Percentiles rank a stretch among this genome's conserved stretches.
Evolutionary conservation across 129 eudicot species (phyloP).

Genomic region (Escallonia herrerae): DNA sequence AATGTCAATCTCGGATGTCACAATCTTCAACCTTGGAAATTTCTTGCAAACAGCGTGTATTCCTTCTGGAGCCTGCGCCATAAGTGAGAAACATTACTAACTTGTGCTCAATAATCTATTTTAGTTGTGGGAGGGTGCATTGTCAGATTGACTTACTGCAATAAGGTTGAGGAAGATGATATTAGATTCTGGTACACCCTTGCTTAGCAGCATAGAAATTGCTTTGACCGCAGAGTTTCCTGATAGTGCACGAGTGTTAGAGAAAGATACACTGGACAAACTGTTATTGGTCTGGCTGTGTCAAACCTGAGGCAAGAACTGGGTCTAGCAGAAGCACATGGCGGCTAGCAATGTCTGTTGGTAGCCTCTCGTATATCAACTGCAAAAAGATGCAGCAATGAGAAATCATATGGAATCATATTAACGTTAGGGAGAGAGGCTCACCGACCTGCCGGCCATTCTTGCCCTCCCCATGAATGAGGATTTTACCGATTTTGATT

Average conservation of each 20-base stretch:
- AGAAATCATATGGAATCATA: constrained; percentile 12
- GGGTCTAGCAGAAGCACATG: constrained; percentile 88
- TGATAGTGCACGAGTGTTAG: constrained; percentile 15
- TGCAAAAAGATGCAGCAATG: constrained; percentile 18
- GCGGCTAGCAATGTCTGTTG: constrained; percentile 76
- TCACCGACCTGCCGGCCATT: constrained; percentile 52
- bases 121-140: not conserved
- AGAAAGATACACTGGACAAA: not conserved
- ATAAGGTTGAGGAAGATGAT: constrained; percentile 85
- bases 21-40: constrained; percentile 71
- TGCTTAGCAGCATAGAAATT: constrained; percentile 63
- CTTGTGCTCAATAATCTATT: no score
- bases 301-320: constrained; percentile 82
- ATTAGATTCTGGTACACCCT: constrained; percentile 80
- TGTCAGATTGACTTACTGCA: constrained; percentile 38
- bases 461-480: constrained; percentile 60
- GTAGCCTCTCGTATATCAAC: constrained; percentile 87
- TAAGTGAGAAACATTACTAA: not conserved
- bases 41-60: constrained; percentile 64
- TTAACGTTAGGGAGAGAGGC: not conserved
- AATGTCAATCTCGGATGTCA: constrained; percentile 79
- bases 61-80: constrained; percentile 83
- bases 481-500: constrained; percentile 86
- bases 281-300: not conserved
- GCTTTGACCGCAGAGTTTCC: constrained; percentile 89